phyloP scores from a whole-genome alignment of 371 early-diverging fungal species.

The Mortierella sp. region DNA sequence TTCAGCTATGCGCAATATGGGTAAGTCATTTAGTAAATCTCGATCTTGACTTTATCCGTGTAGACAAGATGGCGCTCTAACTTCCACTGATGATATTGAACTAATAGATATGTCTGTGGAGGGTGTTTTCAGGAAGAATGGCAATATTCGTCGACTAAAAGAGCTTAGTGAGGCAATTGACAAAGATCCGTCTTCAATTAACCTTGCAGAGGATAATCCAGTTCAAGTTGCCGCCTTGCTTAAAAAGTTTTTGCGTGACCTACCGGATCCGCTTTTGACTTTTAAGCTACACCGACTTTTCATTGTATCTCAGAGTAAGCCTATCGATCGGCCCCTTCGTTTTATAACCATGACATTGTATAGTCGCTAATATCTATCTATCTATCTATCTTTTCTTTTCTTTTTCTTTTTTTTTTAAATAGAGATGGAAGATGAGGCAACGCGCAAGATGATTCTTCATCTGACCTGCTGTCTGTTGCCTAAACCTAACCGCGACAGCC shows the following conservation, averaged over 20 bases:
- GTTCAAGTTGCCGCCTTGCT: constrained; percentile 95
- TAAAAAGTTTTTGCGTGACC: constrained; percentile 94
- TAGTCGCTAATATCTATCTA: neutral
- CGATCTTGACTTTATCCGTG: neutral
- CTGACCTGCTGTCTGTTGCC: constrained; percentile 88
- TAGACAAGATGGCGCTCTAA: neutral
- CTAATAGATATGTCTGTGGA: constrained; percentile 85
- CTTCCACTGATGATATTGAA: neutral
- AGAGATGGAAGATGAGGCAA: constrained; percentile 65
- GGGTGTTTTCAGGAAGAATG: constrained; percentile 98
- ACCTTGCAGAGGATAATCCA: constrained; percentile 79
- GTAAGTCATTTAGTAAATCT: constrained; percentile 58
- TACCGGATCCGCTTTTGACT: constrained; percentile 95
- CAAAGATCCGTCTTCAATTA: constrained; percentile 74
- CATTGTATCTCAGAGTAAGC: constrained; percentile 80
- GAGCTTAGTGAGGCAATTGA: constrained; percentile 81
- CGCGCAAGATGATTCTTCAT: constrained; percentile 75
- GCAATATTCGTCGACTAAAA: constrained; percentile 91
- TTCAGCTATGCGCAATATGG: constrained; percentile 82
- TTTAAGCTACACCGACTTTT: constrained; percentile 88
- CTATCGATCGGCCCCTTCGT: neutral
- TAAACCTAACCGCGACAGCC: constrained; percentile 90
- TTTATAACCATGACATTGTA: neutral
- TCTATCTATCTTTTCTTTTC: neutral
- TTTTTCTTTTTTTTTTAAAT: too few species aligned